Conservation (phyloP, 495 filamentous ascomycete species). For the Penicillium psychrofluorescens region DNA sequence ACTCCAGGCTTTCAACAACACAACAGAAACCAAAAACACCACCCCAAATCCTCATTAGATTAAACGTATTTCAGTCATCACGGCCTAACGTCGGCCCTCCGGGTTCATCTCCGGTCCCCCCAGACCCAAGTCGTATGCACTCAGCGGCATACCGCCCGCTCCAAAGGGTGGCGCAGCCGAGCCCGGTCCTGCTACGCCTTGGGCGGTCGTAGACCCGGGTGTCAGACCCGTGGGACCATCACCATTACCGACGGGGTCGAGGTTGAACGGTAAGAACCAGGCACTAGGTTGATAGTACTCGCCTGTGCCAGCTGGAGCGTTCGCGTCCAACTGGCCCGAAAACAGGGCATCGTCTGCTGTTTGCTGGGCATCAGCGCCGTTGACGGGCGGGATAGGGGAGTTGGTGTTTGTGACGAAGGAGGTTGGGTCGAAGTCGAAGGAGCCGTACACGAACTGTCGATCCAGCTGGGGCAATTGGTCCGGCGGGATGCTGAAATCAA, state of each 20-base stretch:
- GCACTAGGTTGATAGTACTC: constrained; percentile 56
- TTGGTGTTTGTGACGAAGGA: constrained; percentile 25
- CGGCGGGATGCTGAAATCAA: constrained; percentile 34
- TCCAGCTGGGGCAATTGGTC: constrained; percentile 57
- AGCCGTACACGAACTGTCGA: constrained; percentile 70
- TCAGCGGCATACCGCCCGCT: constrained; percentile 18
- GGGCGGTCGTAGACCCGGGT: too few relatives aligned
- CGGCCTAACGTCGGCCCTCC: too few relatives aligned
- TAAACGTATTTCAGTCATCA: too few relatives aligned
- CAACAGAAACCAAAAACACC: too few relatives aligned
- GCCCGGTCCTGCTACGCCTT: too few relatives aligned
- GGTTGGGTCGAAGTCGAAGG: constrained; percentile 56
- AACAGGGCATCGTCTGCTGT: constrained; percentile 24
- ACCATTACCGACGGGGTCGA: constrained; percentile 49
- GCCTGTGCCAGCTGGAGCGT: constrained; percentile 31
- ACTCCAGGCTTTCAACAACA: too few relatives aligned
- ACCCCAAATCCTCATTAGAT: too few relatives aligned
- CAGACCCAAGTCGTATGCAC: constrained; percentile 23
- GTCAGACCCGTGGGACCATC: too few relatives aligned
- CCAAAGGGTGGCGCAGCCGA: constrained; percentile 5
- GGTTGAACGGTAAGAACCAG: constrained; percentile 95
- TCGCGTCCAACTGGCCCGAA: constrained; percentile 30
- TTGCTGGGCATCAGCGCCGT: constrained; percentile 13
- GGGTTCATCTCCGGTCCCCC: constrained; percentile 9
- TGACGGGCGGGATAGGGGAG: constrained; percentile 20